These are phyloP conservation scores for Physcomitrium patens DNA, from an alignment of 225 moss, liverwort and hornwort genomes.

Conservation along the genomic window DNA sequence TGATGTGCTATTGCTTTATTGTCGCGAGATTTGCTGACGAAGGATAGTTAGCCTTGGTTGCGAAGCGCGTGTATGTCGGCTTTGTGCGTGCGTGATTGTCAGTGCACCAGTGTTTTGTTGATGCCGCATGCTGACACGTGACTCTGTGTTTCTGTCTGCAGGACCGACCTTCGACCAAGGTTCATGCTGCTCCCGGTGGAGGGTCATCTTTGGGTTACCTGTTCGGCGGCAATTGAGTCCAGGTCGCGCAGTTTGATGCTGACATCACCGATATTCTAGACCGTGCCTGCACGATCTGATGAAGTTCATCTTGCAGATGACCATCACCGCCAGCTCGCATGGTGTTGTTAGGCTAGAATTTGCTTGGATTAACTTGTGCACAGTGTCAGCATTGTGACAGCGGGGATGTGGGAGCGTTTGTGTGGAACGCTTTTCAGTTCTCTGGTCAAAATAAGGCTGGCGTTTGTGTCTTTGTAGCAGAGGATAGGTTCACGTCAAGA, in stretches of 20 bases:
- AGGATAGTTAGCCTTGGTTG: too few relatives aligned
- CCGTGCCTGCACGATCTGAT: slow-evolving; percentile 11
- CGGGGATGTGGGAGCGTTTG: slow-evolving; percentile 21
- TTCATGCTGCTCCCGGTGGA: slow-evolving; percentile 58
- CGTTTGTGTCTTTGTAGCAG: slow-evolving; percentile 26
- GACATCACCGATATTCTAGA: slow-evolving; percentile 17
- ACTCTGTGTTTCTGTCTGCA: not conserved
- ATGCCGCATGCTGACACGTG: not conserved
- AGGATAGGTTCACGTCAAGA: slow-evolving; percentile 25
- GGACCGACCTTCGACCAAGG: slow-evolving; percentile 66
- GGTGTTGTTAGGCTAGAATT: slow-evolving; percentile 35
- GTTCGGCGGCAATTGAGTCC: slow-evolving; percentile 46
- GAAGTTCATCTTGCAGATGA: slow-evolving; percentile 36
- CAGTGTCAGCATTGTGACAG: slow-evolving; percentile 39
- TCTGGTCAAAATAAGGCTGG: slow-evolving; percentile 42
- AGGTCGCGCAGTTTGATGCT: slow-evolving; percentile 18
- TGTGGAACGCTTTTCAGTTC: slow-evolving; percentile 23
- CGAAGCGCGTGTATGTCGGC: too few relatives aligned
- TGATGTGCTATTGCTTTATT: too few relatives aligned
- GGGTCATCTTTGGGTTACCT: slow-evolving; percentile 61
- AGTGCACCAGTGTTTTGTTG: not conserved
- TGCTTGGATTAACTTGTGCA: slow-evolving; percentile 37
- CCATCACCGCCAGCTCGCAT: slow-evolving; percentile 12
- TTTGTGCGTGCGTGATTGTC: not conserved
- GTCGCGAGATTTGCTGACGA: too few relatives aligned